A percentile compares a stretch with the other conserved stretches of the same genome.
phyloP scores from a whole-genome alignment of 1,284 basidiomycete species.

The Tilletia horrida region DNA sequence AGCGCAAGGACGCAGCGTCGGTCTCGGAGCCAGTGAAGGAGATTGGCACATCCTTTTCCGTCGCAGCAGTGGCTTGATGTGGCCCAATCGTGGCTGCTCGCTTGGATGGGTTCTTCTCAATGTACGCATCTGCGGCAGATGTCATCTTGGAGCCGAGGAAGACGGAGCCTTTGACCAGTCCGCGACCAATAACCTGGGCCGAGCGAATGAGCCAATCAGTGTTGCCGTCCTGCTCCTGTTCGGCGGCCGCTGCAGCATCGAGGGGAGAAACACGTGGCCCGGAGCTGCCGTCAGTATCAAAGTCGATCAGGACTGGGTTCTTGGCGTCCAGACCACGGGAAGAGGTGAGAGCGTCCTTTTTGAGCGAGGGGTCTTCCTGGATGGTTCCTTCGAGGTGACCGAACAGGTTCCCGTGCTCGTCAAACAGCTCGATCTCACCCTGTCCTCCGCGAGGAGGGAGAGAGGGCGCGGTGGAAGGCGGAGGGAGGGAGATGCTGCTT shows the following conservation, averaged over 20 bases:
- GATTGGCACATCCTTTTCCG: no score
- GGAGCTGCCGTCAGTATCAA: slow-evolving; percentile 18
- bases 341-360: neutral
- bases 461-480: slow-evolving; percentile 32
- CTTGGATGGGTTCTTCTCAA: slow-evolving; percentile 18
- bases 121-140: slow-evolving; percentile 38
- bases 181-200: slow-evolving; percentile 45
- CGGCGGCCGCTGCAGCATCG: slow-evolving; percentile 12
- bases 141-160: slow-evolving; percentile 39
- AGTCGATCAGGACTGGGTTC: slow-evolving; percentile 39
- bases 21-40: no score
- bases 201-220: slow-evolving; percentile 38
- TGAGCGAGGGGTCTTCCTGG: neutral
- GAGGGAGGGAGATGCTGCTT: neutral
- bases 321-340: slow-evolving; percentile 22
- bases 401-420: slow-evolving; percentile 35
- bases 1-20: no score
- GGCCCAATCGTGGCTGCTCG: slow-evolving; percentile 1
- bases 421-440: slow-evolving; percentile 35
- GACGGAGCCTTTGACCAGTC: slow-evolving; percentile 45
- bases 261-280: neutral
- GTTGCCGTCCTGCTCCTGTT: slow-evolving; percentile 26
- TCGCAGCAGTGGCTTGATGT: no score
- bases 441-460: slow-evolving; percentile 26
- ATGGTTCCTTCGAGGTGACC: slow-evolving; percentile 9